Evolutionary conservation across 345 rosid species (phyloP).

Genomic region (Rubroshorea leprosula): DNA sequence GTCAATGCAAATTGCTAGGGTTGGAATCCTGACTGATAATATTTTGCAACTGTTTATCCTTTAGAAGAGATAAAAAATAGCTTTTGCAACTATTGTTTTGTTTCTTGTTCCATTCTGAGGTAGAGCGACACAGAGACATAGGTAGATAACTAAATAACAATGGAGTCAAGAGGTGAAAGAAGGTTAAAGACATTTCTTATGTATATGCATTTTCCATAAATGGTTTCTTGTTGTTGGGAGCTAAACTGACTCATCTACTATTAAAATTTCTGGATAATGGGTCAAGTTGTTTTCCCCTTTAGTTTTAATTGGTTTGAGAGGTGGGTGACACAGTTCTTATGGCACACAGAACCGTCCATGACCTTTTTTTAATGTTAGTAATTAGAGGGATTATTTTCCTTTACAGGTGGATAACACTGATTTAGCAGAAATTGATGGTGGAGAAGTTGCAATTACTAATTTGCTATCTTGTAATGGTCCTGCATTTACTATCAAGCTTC

Average conservation of each 20-base stretch:
- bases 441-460: slow-evolving; percentile 59
- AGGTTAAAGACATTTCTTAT: too few relatives aligned
- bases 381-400: neutral
- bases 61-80: neutral
- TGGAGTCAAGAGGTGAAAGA: neutral
- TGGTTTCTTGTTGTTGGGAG: neutral
- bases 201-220: too few relatives aligned
- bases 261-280: too few relatives aligned
- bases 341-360: too few relatives aligned
- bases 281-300: too few relatives aligned
- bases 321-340: neutral
- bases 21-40: too few relatives aligned
- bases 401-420: slow-evolving; percentile 54
- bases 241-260: neutral
- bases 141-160: neutral
- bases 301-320: neutral
- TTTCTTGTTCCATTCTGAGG: neutral
- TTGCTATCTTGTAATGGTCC: slow-evolving; percentile 61
- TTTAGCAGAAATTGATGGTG: slow-evolving; percentile 56
- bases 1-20: neutral
- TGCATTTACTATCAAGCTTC: slow-evolving; percentile 45
- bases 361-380: too few relatives aligned
- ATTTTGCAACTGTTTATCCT: neutral
- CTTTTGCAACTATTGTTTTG: neutral
- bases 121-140: neutral